Evolutionary conservation across 345 rosid species (phyloP).

Genomic region (Limnanthes douglasii): DNA sequence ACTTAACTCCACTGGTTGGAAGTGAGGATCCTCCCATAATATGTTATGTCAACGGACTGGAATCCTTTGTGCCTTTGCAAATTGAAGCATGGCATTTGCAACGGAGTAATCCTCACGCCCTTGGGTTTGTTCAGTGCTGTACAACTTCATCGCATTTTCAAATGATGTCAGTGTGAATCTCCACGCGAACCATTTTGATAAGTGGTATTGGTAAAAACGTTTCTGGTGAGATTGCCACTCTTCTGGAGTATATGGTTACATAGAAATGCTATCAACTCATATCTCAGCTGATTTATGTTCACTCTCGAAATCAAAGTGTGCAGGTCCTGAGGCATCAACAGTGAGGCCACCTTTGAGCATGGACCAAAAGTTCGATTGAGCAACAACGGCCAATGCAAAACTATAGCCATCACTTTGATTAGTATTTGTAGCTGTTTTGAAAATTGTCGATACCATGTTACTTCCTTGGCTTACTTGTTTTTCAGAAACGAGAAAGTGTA

Average conservation of each 20-base stretch:
- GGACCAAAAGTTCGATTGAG: slow-evolving; percentile 65
- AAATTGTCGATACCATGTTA: slow-evolving; percentile 19
- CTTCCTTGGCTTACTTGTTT: slow-evolving; percentile 37
- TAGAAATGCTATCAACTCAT: slow-evolving; percentile 67
- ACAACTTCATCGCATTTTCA: slow-evolving; percentile 78
- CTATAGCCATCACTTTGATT: slow-evolving; percentile 15
- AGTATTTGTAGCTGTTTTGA: slow-evolving; percentile 31
- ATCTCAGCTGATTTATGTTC: slow-evolving; percentile 36
- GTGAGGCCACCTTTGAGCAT: slow-evolving; percentile 86
- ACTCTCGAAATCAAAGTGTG: slow-evolving; percentile 57
- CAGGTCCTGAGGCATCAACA: slow-evolving; percentile 37
- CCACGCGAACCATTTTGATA: slow-evolving; percentile 63
- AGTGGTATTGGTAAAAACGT: slow-evolving; percentile 38
- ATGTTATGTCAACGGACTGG: slow-evolving; percentile 62
- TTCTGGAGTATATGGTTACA: slow-evolving; percentile 60
- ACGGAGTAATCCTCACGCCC: slow-evolving; percentile 40
- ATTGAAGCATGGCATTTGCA: slow-evolving; percentile 41
- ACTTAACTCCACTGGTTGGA: slow-evolving; percentile 27
- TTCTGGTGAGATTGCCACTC: slow-evolving; percentile 68
- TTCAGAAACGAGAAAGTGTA: slow-evolving; percentile 85
- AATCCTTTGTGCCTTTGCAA: slow-evolving; percentile 24
- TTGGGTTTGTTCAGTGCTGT: slow-evolving; percentile 25
- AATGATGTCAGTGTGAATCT: slow-evolving; percentile 53
- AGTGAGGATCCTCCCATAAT: slow-evolving; percentile 40
- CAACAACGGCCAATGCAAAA: slow-evolving; percentile 34